Base-by-base conservation (phyloP, 2,329 filamentous ascomycete species). In the Sporothrix protearum region DNA sequence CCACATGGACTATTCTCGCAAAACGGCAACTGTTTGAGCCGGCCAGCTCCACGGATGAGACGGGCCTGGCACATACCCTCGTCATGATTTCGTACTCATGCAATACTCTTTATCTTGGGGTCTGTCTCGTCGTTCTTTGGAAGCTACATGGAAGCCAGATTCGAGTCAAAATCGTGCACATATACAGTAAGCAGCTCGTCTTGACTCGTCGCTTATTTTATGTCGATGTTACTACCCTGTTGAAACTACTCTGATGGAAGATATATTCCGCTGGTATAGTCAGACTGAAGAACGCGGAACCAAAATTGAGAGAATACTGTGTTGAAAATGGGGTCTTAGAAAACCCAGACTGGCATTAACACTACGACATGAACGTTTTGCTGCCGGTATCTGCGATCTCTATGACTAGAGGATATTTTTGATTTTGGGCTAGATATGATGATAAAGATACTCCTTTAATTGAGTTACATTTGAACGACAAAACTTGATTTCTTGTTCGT, bases 171-270 rank as follows among this genome's bases (percentile, higher is more conserved):
- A 61, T 25, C 16, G 22, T 42, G n/a, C 12, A 33, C 25, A 57
- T 33, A 10, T 25, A 6, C 22, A 33, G 0, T 19, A 33, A n/a
- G 12, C 30, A 4, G 30, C 25, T 39, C 33, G 33, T 33, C 19
- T 22, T 14, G 57, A 25, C 57, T 39, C 57, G 57, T 61, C 57
- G 39, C 53, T 33, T 63, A 36, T 25, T 63, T 8, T 1, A 25
- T 42, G 10, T 42, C 3, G n/a, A 63, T n/a, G 8, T 25, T 14
- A 2, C 6, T n/a, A 12, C 33, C 57, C 8, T 25, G 33, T 10
- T 67, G 42, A 67, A 33, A 67, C 28, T 67, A 22, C 45, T 67
- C 66, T 68, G 51, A 39, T 51, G 22, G 19, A 9, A 55, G 6
- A 19, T 36, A 19, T n/a, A n/a, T n/a, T n/a, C n/a, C n/a, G n/a